Evolutionary conservation across 805 yeast species (phyloP), one percentile per base, ranked within the genome.

Genomic region (Metschnikowia amazonensis): DNA sequence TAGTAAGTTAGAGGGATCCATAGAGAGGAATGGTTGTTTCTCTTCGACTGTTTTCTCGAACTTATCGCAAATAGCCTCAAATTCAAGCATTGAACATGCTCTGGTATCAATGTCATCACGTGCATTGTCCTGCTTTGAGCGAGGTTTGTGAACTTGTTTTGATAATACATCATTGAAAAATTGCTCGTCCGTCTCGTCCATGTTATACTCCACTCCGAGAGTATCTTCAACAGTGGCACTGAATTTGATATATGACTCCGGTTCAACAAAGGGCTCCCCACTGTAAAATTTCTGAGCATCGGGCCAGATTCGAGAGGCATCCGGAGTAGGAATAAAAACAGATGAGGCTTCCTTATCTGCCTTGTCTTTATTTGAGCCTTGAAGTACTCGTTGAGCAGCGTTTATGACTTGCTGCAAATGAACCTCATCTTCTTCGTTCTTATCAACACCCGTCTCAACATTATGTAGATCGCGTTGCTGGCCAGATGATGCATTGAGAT

Each of bases 161-260:
- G 76, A 75, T 44, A 76, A 55, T 13, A 50, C 52, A 10, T 69
- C 60, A 2, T 58, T 63, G 41, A 89, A 65, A 58, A 84, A 92
- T 47, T 64, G 79, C 28, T 82, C 95, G 65, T 94, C 99, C 6
- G 57, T 75, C 63, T 92, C 98, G 66, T 94, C 98, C 86, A 94
- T 80, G 65, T 83, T 83, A 66, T 90, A 94, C 16, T 81, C 81
- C 37, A 85, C 81, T 1, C 97, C 97, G 16, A 81, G 75, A 18
- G 95, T 86, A 62, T 94, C 98, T 60, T 94, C 98, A n/a, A 92
- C 94, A 0, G 97, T 92, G 4, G 96, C 95, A 34, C 95, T 86
- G 56, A 87, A 87, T 56, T 89, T 84, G 46, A 94, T 86, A 62
- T 89, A 92, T 9, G 86, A 74, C 17, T 80, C 80, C 0, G 98